Percentiles rank a stretch among this genome's conserved stretches.
phyloP scores from a whole-genome alignment of 139 green algal species.

The Micromonas pusilla region DNA sequence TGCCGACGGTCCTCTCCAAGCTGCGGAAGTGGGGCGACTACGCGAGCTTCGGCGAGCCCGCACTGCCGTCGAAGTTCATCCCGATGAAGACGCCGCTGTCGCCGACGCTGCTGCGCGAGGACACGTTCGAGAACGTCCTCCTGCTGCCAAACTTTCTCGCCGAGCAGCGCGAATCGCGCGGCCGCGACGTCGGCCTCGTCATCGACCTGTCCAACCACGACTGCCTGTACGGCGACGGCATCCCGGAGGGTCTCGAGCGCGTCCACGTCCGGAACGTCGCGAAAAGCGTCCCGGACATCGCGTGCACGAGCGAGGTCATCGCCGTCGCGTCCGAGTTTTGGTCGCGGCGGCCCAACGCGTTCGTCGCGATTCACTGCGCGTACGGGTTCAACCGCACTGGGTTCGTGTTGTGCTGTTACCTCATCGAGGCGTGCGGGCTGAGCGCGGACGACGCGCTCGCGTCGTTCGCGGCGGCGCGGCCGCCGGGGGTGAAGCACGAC shows the following conservation, averaged over 20 bases:
- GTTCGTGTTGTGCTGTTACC: conserved; percentile 75
- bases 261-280: conserved; percentile 39
- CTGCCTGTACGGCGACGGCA: conserved; percentile 66
- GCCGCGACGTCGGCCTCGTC: conserved; percentile 54
- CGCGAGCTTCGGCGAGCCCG: conserved; percentile 39
- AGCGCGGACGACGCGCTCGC: conserved; percentile 60
- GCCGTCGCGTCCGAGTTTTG: conserved; percentile 49
- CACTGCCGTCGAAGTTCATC: conserved; percentile 47
- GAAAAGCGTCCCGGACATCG: conserved; percentile 6
- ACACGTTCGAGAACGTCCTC: neutral
- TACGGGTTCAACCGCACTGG: conserved; percentile 87
- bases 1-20: conserved; percentile 54
- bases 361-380: conserved; percentile 78
- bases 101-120: neutral
- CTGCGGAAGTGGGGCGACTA: conserved; percentile 71
- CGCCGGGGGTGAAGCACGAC: conserved; percentile 73
- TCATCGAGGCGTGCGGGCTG: conserved; percentile 55
- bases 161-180: conserved; percentile 34
- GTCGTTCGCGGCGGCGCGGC: conserved; percentile 55
- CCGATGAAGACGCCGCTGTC: conserved; percentile 49
- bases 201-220: conserved; percentile 75
- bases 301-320: neutral
- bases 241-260: conserved; percentile 52
- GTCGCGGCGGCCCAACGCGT: conserved; percentile 41
- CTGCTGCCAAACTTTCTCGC: neutral